Evolutionary conservation across 1,139 yeast genomes (phyloP).

Genomic region (Blastobotrys serpentis): DNA sequence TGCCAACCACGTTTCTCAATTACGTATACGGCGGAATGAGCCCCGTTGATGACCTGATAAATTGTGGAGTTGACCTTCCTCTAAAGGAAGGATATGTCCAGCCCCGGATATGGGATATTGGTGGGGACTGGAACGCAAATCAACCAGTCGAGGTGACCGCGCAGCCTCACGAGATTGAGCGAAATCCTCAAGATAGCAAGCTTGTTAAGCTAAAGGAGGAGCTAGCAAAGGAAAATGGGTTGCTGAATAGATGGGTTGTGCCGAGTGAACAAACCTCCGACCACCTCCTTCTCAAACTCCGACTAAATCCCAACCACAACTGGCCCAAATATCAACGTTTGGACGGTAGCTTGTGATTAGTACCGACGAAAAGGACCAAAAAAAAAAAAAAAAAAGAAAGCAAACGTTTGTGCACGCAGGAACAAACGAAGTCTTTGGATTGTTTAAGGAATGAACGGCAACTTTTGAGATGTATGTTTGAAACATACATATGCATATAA

Average conservation of each 20-base stretch:
- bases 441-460: no score
- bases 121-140: neutral
- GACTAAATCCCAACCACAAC: neutral
- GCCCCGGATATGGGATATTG: slow-evolving; percentile 7
- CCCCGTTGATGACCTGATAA: neutral
- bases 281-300: neutral
- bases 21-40: slow-evolving; percentile 3
- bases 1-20: slow-evolving; percentile 2
- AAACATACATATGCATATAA: neutral
- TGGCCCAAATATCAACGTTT: slow-evolving; percentile 6
- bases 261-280: neutral
- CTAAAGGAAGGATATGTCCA: neutral
- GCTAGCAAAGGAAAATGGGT: slow-evolving; percentile 4
- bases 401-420: neutral
- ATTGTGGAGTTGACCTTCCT: slow-evolving; percentile 2
- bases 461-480: no score
- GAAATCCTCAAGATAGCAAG: neutral
- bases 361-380: neutral
- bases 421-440: no score
- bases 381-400: neutral
- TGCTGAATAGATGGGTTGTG: slow-evolving; percentile 1
- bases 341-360: neutral
- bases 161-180: slow-evolving; percentile 1
- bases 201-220: neutral
- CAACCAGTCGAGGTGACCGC: neutral